A percentile compares a stretch with the other conserved stretches of the same genome.
These are phyloP conservation scores for Amanita pseudoporphyria DNA, from an alignment of 768 basidiomycete genomes.

Conservation along the genomic window DNA sequence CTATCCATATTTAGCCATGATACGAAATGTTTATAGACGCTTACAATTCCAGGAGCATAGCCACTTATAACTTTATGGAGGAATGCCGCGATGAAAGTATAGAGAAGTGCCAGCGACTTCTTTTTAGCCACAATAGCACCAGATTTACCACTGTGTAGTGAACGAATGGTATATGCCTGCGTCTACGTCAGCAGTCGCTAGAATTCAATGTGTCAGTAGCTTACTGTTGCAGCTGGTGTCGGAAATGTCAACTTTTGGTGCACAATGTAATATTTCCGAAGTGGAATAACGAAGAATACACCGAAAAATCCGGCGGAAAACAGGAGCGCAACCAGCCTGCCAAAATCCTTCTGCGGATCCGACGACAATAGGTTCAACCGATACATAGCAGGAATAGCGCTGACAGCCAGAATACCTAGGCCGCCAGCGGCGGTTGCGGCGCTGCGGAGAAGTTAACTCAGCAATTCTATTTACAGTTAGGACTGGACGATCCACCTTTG, in stretches of 20 bases:
- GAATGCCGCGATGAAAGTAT: constrained; percentile 38
- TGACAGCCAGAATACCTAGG: constrained; percentile 49
- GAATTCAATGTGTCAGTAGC: constrained; percentile 8
- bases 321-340: constrained; percentile 46
- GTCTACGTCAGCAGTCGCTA: neutral
- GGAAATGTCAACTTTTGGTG: constrained; percentile 57
- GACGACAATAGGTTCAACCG: constrained; percentile 38
- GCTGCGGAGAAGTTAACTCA: constrained; percentile 15
- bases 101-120: constrained; percentile 42
- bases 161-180: constrained; percentile 54
- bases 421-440: constrained; percentile 51
- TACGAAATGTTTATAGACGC: constrained; percentile 11
- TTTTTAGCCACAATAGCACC: constrained; percentile 44
- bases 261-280: constrained; percentile 53
- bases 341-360: constrained; percentile 40
- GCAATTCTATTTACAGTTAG: neutral
- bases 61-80: constrained; percentile 43
- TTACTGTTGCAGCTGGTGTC: constrained; percentile 51
- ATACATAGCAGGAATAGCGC: constrained; percentile 53
- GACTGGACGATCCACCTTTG: constrained; percentile 28
- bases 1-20: constrained; percentile 14
- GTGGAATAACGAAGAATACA: constrained; percentile 57
- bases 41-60: constrained; percentile 50
- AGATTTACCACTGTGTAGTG: constrained; percentile 40
- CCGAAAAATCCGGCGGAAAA: constrained; percentile 49